These are phyloP conservation scores for Solanum sparsipilum DNA, from an alignment of 257 asterid species.

Conservation along the genomic window DNA sequence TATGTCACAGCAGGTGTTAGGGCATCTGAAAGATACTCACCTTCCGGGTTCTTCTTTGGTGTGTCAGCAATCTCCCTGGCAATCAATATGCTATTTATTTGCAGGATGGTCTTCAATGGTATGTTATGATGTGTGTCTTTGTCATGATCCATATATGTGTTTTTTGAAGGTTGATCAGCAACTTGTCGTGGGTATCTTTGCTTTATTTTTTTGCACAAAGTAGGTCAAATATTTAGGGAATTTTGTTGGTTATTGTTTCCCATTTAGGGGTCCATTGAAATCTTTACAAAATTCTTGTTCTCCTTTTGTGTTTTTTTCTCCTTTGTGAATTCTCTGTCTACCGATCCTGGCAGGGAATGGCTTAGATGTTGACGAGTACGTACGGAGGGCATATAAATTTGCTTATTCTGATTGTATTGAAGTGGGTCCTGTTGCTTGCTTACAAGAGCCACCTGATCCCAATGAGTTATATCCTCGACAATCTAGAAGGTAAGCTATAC, in stretches of 20 bases:
- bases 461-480: conserved; percentile 92
- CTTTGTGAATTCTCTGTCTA: conserved; percentile 2
- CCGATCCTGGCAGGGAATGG: conserved; percentile 65
- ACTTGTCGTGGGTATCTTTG: neutral
- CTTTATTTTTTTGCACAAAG: neutral
- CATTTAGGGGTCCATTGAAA: neutral
- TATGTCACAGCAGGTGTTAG: conserved; percentile 87
- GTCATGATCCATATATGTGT: neutral
- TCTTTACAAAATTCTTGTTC: neutral
- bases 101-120: conserved; percentile 99
- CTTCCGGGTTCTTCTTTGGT: conserved; percentile 99
- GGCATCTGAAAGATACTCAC: conserved; percentile 95
- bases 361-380: conserved; percentile 90
- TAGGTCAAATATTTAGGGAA: neutral
- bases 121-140: conserved; percentile 8
- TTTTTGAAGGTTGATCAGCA: neutral
- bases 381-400: conserved; percentile 91
- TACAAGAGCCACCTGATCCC: conserved; percentile 97
- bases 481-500: conserved; percentile 57
- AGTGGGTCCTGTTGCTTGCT: conserved; percentile 95
- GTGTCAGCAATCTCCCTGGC: conserved; percentile 97
- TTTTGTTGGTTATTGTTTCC: neutral
- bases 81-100: conserved; percentile 96
- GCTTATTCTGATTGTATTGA: conserved; percentile 96
- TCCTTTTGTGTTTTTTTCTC: neutral